These are phyloP conservation scores for Usnea hakonensis DNA, from an alignment of 495 filamentous ascomycete species.

Conservation along the genomic window DNA sequence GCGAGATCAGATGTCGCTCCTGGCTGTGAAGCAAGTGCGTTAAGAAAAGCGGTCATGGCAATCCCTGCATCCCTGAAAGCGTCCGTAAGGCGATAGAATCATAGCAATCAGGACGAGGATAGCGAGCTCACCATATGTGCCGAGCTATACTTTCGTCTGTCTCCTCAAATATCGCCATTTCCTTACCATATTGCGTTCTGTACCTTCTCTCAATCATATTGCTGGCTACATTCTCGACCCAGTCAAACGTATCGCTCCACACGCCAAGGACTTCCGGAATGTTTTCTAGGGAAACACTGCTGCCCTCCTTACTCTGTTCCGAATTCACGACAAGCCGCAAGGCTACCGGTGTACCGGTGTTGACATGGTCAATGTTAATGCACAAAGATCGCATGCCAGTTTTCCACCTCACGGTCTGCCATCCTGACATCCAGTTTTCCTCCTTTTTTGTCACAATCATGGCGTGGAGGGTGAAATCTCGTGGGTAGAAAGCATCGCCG, in stretches of 20 bases:
- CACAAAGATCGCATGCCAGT: constrained; percentile 45
- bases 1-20: constrained; percentile 26
- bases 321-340: constrained; percentile 28
- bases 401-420: constrained; percentile 44
- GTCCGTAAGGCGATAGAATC: neutral
- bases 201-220: constrained; percentile 50
- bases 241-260: constrained; percentile 45
- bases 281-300: neutral
- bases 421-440: constrained; percentile 38
- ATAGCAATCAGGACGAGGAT: neutral
- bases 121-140: constrained; percentile 69
- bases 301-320: neutral
- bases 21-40: constrained; percentile 8
- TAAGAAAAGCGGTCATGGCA: constrained; percentile 42
- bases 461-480: constrained; percentile 47
- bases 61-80: constrained; percentile 60
- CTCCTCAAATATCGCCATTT: constrained; percentile 66
- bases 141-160: constrained; percentile 91
- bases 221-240: constrained; percentile 34
- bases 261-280: constrained; percentile 46
- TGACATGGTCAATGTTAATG: constrained; percentile 28
- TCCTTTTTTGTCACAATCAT: constrained; percentile 24
- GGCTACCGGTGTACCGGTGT: constrained; percentile 20
- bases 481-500: constrained; percentile 72
- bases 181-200: constrained; percentile 18